Evolutionary conservation across 805 yeast genomes (phyloP), one percentile per base, ranked within the genome.

Genomic region (Ogataea haglerorum): DNA sequence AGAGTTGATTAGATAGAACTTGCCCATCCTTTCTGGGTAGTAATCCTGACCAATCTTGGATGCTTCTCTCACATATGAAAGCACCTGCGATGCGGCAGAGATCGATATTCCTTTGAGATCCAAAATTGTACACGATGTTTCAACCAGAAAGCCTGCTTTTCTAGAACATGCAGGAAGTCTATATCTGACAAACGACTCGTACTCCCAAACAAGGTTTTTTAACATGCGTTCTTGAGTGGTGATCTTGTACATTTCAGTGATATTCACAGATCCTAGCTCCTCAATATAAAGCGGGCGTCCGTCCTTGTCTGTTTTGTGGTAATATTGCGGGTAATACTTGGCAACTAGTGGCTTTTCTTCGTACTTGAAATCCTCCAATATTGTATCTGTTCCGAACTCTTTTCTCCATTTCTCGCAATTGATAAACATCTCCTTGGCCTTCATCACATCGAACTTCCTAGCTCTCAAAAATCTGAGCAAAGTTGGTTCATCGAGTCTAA

Each of bases 1-100:
- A 1, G 98, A 95, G 60, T 93, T 93, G 67, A 93, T 87, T 56
- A 90, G 70, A 68, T 89, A 91, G 63, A 91, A 93, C 66, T 86
- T 89, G 60, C 99, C 99, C 99, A 93, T 93, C 67, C 98, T 85
- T 73, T 93, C 99, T 12, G 99, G 99, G 64, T 93, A 93, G 68
- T 86, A 91, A 69, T 93, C 87, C 72, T 93, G 99, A 45, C 98
- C 96, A 56, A 93, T 87, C 57, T 76, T 70, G 10, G 96, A 86
- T 8, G 99, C 96, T 67, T 90, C 97, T 62, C 82, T 81, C 40
- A 93, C 95, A 65, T 89, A 93, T 10, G 82, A 72, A 49, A 88
- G 72, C 30, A 93, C 99, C 61, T 83, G 87, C 49, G 82, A 80
- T 18, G 95, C 95, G 34, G 93, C 68, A 17, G 84, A 70, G 45